Evolutionary conservation across 805 yeast genomes (phyloP).

Genomic region (Lipomyces sp.): DNA sequence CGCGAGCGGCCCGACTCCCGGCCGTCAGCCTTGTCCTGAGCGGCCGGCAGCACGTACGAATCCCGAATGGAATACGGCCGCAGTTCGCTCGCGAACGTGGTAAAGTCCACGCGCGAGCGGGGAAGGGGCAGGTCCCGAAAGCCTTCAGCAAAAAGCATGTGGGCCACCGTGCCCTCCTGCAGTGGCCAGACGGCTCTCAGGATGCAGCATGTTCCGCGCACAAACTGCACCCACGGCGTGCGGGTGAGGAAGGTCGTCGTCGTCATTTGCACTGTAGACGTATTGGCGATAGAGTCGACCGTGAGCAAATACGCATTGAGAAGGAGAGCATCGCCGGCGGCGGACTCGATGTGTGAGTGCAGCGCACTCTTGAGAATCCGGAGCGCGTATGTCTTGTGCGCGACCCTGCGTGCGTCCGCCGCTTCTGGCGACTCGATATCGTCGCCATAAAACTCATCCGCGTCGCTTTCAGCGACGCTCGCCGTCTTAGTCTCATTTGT

Average conservation of each 20-base stretch:
- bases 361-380: slow-evolving; percentile 81
- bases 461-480: no score
- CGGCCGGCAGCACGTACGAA: background rate
- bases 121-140: slow-evolving; percentile 61
- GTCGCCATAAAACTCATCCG: slow-evolving; percentile 32
- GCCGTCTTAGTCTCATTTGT: no score
- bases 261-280: slow-evolving; percentile 18
- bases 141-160: slow-evolving; percentile 76
- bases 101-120: slow-evolving; percentile 32
- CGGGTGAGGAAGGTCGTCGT: slow-evolving; percentile 70
- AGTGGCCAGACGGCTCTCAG: slow-evolving; percentile 95
- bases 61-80: slow-evolving; percentile 15
- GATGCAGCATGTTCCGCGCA: slow-evolving; percentile 94
- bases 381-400: slow-evolving; percentile 82
- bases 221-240: slow-evolving; percentile 95
- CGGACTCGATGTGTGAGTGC: slow-evolving; percentile 64
- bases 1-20: background rate
- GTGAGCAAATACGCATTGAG: slow-evolving; percentile 90
- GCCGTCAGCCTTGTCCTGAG: background rate
- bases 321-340: slow-evolving; percentile 76
- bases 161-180: slow-evolving; percentile 62
- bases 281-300: slow-evolving; percentile 62
- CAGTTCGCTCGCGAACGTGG: slow-evolving; percentile 5
- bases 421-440: background rate
- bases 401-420: slow-evolving; percentile 9